Base-by-base conservation (phyloP, 2,329 filamentous ascomycete species). In the Seiridium unicorne region DNA sequence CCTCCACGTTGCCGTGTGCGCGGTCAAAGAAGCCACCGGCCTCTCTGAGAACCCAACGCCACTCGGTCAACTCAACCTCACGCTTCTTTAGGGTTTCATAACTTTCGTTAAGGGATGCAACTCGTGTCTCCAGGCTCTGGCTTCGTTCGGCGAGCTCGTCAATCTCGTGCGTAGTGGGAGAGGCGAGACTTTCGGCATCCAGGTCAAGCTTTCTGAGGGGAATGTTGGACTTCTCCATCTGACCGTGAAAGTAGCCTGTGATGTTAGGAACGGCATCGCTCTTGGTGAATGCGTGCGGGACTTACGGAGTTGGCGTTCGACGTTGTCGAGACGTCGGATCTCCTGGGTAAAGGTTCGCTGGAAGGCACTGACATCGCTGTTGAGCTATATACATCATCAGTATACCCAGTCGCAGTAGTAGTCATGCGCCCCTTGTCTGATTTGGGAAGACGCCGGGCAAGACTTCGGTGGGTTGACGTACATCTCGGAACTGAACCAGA, bases 61-160 rank as follows among this genome's bases (percentile, higher is more conserved):
- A 98, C 79, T 99, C 95, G 9, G 91, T 96, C 69, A 99, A 83
- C 75, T 99, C 95, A 62, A 96, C 92, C 81, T 98, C 95, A 60
- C 94, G 89, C 81, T 95, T 97, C 86, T 98, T 98, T 75, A 99
- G 79, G 13, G 93, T 97, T 81, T 99, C 95, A 77, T 99, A 98
- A 80, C 93, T 98, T 73, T 98, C 95, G 74, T 98, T 98, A 63
- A 99, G 80, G 66, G 93, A 94, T 61, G 88, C 89, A 66, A 99
- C 87, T 63, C 95, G 88, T 79, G 96, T 91, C 78, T 99, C 95
- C 60, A 99, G 84, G 76, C 88, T 90, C 78, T 98, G 92, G 74
- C 92, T 92, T 70, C 94, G 91, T 74, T 98, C 94, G 61, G 92
- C 87, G 63, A 99, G 87, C 75, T 97, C 93, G 72, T 99, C 95